Base-by-base conservation (phyloP, 139 green algal genomes). In the Coelastrella sp. region DNA sequence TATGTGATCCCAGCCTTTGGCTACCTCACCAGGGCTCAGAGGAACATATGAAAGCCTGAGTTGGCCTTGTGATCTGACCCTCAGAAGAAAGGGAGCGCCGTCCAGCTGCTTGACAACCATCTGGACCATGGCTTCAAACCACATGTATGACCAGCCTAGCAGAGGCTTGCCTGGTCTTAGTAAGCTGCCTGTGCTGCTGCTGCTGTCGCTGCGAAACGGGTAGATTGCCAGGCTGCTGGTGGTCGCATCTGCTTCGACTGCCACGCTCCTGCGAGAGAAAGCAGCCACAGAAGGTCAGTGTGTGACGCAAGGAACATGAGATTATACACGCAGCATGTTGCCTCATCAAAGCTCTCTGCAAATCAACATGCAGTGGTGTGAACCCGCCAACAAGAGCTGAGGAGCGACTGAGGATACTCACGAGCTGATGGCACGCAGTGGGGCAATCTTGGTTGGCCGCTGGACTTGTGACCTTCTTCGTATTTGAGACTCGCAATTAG, bases 41-140 rank as follows among this genome's bases (percentile, higher is more conserved):
- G 65, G 25, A 6, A 88, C 27, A 7, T 72, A 25, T 9, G 20
- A 25, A 49, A 88, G 57, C 20, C 22, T 22, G 8, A 88, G 61
- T 12, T 72, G 4, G 7, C 65, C 65, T 17, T 24, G n/a, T 24
- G 22, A 19, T 15, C 58, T 88, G 68, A 88, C 84, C 49, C 10
- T 7, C 66, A 88, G 68, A 17, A 88, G 25, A n/a, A 80, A 88
- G 0, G 84, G 68, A 10, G 49, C 22, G 6, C 84, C 84, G 70
- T 88, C 84, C 49, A 88, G 27, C 66, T 81, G 84, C 84, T 68
- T 80, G 49, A 88, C 84, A 15, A 80, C 66, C 60, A 73, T 80
- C 68, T 88, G 84, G 20, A 88, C 84, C 84, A 80, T 80, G 68
- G 84, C 84, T 8, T 88, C 84, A 81, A 88, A 88, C 84, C 84